These are phyloP conservation scores for Aspergillus ochraceus DNA, from an alignment of 2,329 filamentous ascomycete species.

Conservation along the genomic window DNA sequence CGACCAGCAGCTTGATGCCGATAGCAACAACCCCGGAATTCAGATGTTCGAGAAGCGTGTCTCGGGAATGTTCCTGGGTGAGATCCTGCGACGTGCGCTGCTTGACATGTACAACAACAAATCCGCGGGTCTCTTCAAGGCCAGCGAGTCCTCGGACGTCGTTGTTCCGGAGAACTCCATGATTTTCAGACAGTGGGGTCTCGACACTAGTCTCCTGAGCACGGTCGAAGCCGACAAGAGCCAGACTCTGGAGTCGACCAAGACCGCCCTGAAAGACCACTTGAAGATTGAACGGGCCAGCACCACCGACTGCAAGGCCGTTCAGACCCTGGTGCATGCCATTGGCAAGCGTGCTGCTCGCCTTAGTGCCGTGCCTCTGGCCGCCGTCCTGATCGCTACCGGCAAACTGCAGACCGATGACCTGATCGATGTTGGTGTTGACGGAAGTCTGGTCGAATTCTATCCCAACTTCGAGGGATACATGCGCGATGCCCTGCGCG, in stretches of 20 bases:
- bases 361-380: conserved; percentile 83
- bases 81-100: conserved; percentile 80
- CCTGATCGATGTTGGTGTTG: conserved; percentile 87
- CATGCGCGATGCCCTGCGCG: conserved; percentile 77
- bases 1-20: conserved; percentile 74
- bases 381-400: conserved; percentile 77
- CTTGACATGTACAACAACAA: conserved; percentile 70
- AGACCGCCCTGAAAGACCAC: conserved; percentile 74
- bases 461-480: conserved; percentile 90
- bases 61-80: conserved; percentile 96
- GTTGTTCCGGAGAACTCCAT: conserved; percentile 64
- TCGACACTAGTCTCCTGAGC: conserved; percentile 89
- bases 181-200: conserved; percentile 78
- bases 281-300: conserved; percentile 75
- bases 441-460: conserved; percentile 91
- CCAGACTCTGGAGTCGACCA: conserved; percentile 68
- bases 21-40: conserved; percentile 85
- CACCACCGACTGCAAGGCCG: conserved; percentile 80
- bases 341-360: conserved; percentile 87
- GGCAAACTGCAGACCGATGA: conserved; percentile 68
- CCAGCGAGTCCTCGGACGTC: conserved; percentile 73
- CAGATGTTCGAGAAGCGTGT: conserved; percentile 99
- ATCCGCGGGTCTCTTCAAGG: conserved; percentile 69
- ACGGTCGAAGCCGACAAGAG: conserved; percentile 80
- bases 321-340: conserved; percentile 78